Evolutionary conservation across 83 land plant genomes (phyloP).

Genomic region (Picea mariana): DNA sequence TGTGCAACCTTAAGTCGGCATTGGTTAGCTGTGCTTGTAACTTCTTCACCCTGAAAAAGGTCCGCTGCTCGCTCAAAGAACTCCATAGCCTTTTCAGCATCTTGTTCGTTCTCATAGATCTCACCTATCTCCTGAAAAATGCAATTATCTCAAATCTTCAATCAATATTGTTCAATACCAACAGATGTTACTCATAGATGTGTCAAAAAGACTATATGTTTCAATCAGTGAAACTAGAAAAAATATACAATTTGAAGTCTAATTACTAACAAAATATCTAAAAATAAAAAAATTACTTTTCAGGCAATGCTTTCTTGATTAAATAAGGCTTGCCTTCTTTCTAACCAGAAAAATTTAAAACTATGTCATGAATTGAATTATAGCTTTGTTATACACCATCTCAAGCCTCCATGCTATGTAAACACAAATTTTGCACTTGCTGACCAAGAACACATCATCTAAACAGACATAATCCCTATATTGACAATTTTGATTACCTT

Average conservation of each 20-base stretch:
- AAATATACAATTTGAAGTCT: not conserved
- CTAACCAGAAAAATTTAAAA: not conserved
- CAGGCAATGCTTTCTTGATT: not conserved
- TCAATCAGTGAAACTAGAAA: not conserved
- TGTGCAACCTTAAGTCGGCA: constrained; percentile 84
- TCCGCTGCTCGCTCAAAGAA: constrained; percentile 78
- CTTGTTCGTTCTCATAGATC: constrained; percentile 66
- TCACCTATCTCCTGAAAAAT: constrained; percentile 78
- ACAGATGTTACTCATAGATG: too few relatives aligned
- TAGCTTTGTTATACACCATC: too few relatives aligned
- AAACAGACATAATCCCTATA: too few relatives aligned
- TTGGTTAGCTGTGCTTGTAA: constrained; percentile 67
- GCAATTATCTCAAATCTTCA: not conserved
- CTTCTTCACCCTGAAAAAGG: constrained; percentile 75
- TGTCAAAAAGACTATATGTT: not conserved
- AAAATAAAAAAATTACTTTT: not conserved
- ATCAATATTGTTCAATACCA: not conserved
- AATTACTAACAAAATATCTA: not conserved
- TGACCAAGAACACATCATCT: too few relatives aligned
- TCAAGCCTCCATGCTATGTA: too few relatives aligned
- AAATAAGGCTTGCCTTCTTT: not conserved
- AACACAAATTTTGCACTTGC: too few relatives aligned
- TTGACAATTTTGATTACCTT: constrained; percentile 53
- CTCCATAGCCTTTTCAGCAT: constrained; percentile 58
- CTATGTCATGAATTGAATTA: not conserved